Evolutionary conservation across 2,329 filamentous ascomycete species (phyloP).

Genomic region (Nectriaceae sp.): DNA sequence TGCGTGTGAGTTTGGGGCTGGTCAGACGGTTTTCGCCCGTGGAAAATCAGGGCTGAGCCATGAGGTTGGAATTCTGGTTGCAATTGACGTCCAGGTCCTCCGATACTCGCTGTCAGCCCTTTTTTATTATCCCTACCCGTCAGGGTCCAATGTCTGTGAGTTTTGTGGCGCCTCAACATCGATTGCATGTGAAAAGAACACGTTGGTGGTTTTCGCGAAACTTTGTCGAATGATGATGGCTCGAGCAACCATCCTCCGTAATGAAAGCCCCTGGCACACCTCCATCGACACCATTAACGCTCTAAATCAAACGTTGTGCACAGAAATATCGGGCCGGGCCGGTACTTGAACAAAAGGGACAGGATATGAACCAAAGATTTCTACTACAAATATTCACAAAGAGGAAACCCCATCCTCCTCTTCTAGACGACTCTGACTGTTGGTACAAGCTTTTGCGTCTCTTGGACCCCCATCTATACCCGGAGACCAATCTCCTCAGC

Average conservation of each 20-base stretch:
- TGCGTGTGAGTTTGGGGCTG: too few relatives aligned
- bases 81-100: too few relatives aligned
- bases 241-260: not conserved
- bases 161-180: too few relatives aligned
- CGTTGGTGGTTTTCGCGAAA: not conserved
- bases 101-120: too few relatives aligned
- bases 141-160: too few relatives aligned
- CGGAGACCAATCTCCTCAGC: slow-evolving; percentile 92
- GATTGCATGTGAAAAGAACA: not conserved
- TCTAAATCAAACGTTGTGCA: too few relatives aligned
- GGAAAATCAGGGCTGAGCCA: too few relatives aligned
- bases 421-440: slow-evolving; percentile 45
- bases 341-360: slow-evolving; percentile 15
- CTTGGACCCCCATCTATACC: slow-evolving; percentile 65
- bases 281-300: too few relatives aligned
- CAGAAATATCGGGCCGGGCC: too few relatives aligned
- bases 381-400: slow-evolving; percentile 51
- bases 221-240: not conserved
- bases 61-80: too few relatives aligned
- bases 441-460: slow-evolving; percentile 44
- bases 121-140: too few relatives aligned
- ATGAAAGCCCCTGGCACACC: slow-evolving; percentile 2
- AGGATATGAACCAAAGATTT: slow-evolving; percentile 37
- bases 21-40: too few relatives aligned
- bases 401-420: slow-evolving; percentile 35